Conservation (phyloP, 164 flowering plant species). For the Macadamia tetraphylla region DNA sequence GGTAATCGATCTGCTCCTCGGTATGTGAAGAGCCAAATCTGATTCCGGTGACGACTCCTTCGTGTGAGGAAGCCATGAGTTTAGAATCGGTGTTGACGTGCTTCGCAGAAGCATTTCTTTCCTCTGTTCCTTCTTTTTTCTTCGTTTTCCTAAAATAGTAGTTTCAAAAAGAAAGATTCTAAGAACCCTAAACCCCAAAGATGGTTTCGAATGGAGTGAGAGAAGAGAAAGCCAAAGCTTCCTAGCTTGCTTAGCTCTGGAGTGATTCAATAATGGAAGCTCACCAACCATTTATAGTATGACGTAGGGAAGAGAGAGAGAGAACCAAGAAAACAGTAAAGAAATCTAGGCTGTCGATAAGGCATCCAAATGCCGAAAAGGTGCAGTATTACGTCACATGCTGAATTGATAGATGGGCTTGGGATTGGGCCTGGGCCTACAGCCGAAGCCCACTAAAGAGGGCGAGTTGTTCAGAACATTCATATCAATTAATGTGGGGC, state of each 20-base stretch:
- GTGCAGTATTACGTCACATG: not conserved
- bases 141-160: not conserved
- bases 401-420: too few relatives aligned
- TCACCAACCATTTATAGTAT: too few relatives aligned
- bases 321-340: not conserved
- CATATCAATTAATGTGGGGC: not conserved
- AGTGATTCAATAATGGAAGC: too few relatives aligned
- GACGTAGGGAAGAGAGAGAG: not conserved
- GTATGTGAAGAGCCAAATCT: conserved; percentile 2
- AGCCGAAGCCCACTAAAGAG: not conserved
- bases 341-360: not conserved
- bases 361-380: not conserved
- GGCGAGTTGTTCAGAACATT: too few relatives aligned
- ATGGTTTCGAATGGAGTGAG: not conserved
- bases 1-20: conserved; percentile 19
- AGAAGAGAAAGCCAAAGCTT: not conserved
- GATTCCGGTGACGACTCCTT: conserved; percentile 12
- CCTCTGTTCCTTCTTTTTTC: too few relatives aligned
- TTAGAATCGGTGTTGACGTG: conserved; percentile 22
- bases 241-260: not conserved
- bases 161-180: not conserved
- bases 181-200: not conserved
- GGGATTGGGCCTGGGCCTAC: not conserved
- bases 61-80: conserved; percentile 24
- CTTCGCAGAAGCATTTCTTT: conserved; percentile 24